Evolutionary conservation across 139 green algal genomes (phyloP), one percentile per base, ranked within the genome.

Genomic region (Chlamydomonas sp.): DNA sequence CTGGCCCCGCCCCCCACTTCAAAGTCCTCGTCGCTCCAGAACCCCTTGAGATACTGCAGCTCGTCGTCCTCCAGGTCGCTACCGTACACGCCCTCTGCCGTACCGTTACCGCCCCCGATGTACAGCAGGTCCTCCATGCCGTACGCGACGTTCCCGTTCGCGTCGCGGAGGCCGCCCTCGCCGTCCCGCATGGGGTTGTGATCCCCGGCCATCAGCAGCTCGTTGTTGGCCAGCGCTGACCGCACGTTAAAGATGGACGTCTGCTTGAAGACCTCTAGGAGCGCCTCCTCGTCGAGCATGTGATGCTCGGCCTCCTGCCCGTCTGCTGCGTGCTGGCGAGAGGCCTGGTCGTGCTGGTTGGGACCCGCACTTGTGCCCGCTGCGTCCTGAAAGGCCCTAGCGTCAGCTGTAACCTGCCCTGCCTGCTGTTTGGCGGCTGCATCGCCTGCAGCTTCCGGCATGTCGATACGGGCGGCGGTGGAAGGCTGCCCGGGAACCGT

Each of bases 241-340:
- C 92, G 92, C 20, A 98, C 94, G 63, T 95, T 98, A 92, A 98
- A 98, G 75, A 97, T 94, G 88, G 90, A 95, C 1, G 96, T 98
- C 87, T 96, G 91, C 85, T 96, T 96, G 90, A 99, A 99, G 0
- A 99, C 92, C 68, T 96, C 89, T n/a, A 96, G 79, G 61, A 98
- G 85, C 79, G 97, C 92, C 58, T 93, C 93, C 9, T 94, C 85
- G n/a, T 94, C 90, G 10, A 93, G 83, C 6, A 20, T 14, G 61
- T 4, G 69, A 17, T 85, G 66, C 1, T 63, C 86, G 61, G 5
- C 74, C 2, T 83, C 49, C 7, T 16, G 31, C 1, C 10, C 66
- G 73, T 58, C 83, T 71, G 10, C 66, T 71, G 10, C 10, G 66
- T 71, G 10, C 10, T 14, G 66, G 66, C 66, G 66, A 18, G 66